These are phyloP conservation scores for Magnolia changhungtana DNA, from an alignment of 164 flowering plant genomes.

Conservation along the genomic window DNA sequence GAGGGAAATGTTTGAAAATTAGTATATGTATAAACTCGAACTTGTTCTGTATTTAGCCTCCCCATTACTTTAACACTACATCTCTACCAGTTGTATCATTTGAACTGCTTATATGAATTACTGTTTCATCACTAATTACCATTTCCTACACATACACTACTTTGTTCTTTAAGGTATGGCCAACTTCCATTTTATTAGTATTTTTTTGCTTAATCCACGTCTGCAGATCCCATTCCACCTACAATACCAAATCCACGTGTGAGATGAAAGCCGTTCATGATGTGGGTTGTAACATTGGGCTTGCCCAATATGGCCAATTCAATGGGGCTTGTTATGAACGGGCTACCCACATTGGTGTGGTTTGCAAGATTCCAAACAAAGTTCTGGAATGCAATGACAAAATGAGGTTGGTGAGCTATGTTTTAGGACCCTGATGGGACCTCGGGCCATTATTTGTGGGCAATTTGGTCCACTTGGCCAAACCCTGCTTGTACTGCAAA, in stretches of 20 bases:
- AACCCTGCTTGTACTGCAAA: no score
- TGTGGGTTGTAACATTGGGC: not conserved
- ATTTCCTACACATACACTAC: not conserved
- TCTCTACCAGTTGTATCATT: not conserved
- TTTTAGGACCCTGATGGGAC: no score
- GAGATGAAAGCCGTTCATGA: not conserved
- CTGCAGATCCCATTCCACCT: not conserved
- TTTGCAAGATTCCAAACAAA: not conserved
- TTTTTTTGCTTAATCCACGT: not conserved
- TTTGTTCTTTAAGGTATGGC: not conserved
- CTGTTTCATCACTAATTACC: not conserved
- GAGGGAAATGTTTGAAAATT: not conserved
- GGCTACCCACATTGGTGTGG: not conserved
- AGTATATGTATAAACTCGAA: not conserved
- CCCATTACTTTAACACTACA: not conserved
- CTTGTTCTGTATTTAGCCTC: not conserved
- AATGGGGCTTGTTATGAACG: not conserved
- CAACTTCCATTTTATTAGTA: not conserved
- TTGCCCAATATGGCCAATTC: not conserved
- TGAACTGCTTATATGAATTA: not conserved
- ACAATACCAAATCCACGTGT: not conserved
- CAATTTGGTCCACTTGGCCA: no score
- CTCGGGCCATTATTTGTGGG: no score
- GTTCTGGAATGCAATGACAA: no score
- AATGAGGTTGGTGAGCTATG: no score